Evolutionary conservation across 179 eudicot genomes (phyloP), one percentile per base, ranked within the genome.

Genomic region (Patellifolia procumbens): DNA sequence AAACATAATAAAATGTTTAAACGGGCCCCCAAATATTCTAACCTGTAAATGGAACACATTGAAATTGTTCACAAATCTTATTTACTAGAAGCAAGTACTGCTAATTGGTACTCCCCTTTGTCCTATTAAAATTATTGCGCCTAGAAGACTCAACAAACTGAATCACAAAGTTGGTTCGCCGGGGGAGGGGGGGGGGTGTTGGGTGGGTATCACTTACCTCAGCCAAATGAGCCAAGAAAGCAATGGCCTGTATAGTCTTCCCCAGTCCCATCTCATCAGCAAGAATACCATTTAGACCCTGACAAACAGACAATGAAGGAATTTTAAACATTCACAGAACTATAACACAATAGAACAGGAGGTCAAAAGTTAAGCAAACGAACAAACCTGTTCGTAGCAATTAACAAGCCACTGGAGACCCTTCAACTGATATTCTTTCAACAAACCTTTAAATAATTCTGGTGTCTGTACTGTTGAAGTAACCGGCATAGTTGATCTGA

Each of bases 221-320:
- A 28, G 97, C 99, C 84, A 95, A 83, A 89, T 95, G 97, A 82
- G 97, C 99, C 87, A 95, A 89, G 84, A 94, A 94, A 48, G 97
- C 91, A 97, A 94, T 94, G 61, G 98, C 98, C 80, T 94, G 98
- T 79, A 94, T 95, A 43, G 99, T 95, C 87, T 95, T 95, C 74
- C 99, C 99, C 67, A 95, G 83, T 52, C 99, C 99, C 99, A 95
- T 95, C 86, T 95, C 99, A 80, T 95, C 99, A 81, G 99, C 99
- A 79, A 95, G 93, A 80, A 95, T 95, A 71, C 99, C 99, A 86
- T 95, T 95, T 76, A 95, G 85, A 79, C 97, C 99, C 99, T 95
- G 81, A 70, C 56, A 77, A 39, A 78, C 58, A 75, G 28, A 52
- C 24, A 76, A 68, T 12, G 60, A 31, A 66, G 2, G 15, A 39